Evolutionary conservation across 1,284 basidiomycete genomes (phyloP), one percentile per base, ranked within the genome.

Genomic region (Melanopsichium pennsylvanicum): DNA sequence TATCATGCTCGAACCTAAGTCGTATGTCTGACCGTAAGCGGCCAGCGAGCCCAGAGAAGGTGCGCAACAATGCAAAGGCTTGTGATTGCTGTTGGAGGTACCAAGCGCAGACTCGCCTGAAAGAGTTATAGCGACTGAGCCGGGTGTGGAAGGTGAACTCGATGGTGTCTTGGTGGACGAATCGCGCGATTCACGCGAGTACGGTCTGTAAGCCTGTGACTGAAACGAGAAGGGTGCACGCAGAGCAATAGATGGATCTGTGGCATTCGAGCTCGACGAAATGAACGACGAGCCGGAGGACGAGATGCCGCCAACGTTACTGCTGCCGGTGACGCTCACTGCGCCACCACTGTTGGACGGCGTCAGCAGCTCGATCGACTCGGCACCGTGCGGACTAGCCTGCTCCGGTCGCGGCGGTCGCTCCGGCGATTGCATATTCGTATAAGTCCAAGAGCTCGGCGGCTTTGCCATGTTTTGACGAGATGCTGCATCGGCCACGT

Each of bases 181-280:
- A 31, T 32, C 19, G 4, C 41, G 51, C 25, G 46, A 60, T 3
- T 60, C 51, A 16, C 56, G 51, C 32, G 52, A 52, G 26, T 43
- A 31, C 1, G 57, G 51, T 34, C 46, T 31, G 21, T 67, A 67
- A 15, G 48, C 13, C 23, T 60, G 63, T 9, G 63, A 46, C 25
- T 60, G 63, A 13, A 60, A 67, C 23, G 46, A 36, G 27, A 67
- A 67, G 19, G 51, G 50, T 10, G 55, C 36, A 12, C 50, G 41
- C 37, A 22, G n/a, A 10, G 25, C 41, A 32, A 32, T 21, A 8
- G 45, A 27, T 5, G 56, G 27, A 38, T 55, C 56, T 2, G 55
- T 59, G 2, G 39, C 41, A 2, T 38, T 41, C 0, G 49, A 52
- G 34, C 45, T 54, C 2, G 40, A 11, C 22, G 61, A 63, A 12